phyloP scores from a whole-genome alignment of 495 filamentous ascomycete species.

The Penicillium arizonense region DNA sequence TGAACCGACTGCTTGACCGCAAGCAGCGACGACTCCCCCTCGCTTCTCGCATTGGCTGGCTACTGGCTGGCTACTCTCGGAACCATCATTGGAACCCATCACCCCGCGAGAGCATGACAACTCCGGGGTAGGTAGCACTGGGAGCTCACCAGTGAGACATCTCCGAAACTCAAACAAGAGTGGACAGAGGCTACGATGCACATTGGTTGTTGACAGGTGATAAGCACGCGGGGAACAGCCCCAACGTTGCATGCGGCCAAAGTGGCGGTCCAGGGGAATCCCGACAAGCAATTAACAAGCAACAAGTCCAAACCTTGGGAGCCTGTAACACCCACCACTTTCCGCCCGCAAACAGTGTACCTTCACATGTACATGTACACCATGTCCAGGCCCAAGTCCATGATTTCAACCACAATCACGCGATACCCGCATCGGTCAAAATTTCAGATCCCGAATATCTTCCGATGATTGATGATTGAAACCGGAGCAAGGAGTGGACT shows the following conservation, averaged over 20 bases:
- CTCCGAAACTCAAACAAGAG: background rate
- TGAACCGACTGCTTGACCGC: background rate
- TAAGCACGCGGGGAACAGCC: constrained; percentile 18
- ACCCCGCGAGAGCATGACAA: background rate
- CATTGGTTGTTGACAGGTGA: background rate
- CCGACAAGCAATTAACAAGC: no score
- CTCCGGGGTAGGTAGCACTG: constrained; percentile 2
- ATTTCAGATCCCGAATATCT: constrained; percentile 6
- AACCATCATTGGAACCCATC: background rate
- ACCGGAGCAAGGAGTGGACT: constrained; percentile 12
- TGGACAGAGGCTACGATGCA: no score
- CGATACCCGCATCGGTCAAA: background rate
- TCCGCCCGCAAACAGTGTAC: no score
- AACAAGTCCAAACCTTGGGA: no score
- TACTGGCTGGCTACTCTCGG: constrained; percentile 2
- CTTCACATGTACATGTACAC: no score
- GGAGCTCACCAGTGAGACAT: background rate
- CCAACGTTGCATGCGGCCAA: constrained; percentile 22
- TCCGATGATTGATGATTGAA: background rate
- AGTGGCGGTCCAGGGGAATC: background rate
- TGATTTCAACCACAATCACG: background rate
- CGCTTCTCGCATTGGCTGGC: constrained; percentile 5
- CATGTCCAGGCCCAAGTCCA: background rate
- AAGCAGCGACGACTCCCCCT: background rate
- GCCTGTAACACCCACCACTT: no score